Evolutionary conservation across 140 eudicot genomes (phyloP).

Genomic region (Cichorium intybus): DNA sequence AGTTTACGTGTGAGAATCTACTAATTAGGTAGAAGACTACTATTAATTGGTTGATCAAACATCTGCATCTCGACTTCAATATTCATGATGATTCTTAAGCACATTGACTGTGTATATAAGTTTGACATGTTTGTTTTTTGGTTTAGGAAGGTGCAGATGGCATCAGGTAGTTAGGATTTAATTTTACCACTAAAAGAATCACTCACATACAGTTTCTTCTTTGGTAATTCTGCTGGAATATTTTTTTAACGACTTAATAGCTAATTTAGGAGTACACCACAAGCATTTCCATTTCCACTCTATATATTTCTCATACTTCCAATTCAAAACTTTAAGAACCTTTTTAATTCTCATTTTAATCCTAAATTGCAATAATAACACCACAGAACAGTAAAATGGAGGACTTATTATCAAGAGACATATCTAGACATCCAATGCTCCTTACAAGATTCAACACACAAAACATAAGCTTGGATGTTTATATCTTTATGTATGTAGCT

Average conservation of each 20-base stretch:
- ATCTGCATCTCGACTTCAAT: constrained; percentile 1
- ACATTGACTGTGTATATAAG: too few species aligned
- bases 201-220: constrained; percentile 85
- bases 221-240: constrained; percentile 94
- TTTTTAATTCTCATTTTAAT: background rate
- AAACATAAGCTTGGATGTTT: constrained; percentile 87
- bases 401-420: constrained; percentile 87
- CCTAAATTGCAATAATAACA: constrained; percentile 8
- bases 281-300: constrained; percentile 41
- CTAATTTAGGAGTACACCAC: constrained; percentile 83
- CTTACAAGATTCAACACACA: constrained; percentile 82
- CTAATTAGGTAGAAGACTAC: constrained; percentile 2
- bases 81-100: background rate
- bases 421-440: constrained; percentile 98
- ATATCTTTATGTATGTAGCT: constrained; percentile 95
- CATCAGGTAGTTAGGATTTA: constrained; percentile 67
- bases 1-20: background rate
- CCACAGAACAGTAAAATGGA: constrained; percentile 95
- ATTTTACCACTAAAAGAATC: constrained; percentile 79
- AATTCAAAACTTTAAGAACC: background rate
- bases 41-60: constrained; percentile 11
- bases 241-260: constrained; percentile 86
- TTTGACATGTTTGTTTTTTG: too few species aligned
- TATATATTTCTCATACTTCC: background rate
- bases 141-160: constrained; percentile 73